Base-by-base conservation (phyloP, 768 basidiomycete species). In the Naganishia randhawae region DNA sequence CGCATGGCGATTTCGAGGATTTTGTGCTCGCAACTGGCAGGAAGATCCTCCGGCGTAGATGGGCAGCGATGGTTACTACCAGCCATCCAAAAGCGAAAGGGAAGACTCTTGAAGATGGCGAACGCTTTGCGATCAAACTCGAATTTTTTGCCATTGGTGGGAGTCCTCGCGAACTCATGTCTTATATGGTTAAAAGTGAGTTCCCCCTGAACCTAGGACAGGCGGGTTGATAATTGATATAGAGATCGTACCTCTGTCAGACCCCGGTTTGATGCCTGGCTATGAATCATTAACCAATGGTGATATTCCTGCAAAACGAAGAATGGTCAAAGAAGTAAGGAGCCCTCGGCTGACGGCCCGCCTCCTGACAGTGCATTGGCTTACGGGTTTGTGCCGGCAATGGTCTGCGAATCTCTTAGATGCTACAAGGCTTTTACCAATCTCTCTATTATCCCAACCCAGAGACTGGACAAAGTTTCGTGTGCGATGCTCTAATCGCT, bases 151-250 rank as follows among this genome's bases (percentile, higher is more conserved):
- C 82, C 63, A 84, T 86, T 35, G 86, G 87, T 11, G 87, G 86
- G 1, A 82, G 86, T 75, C 87, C 86, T 0, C 83, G 85, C 61
- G 85, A 86, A 64, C 77, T 88, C 13, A 87, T 88, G 86, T 85
- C 85, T 52, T 88, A 86, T 70, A 87, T 88, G 87, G 87, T 88
- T 52, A 86, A 85, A 76, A 88, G 87, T 87, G 69, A 71, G 83
- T 72, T 31, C 16, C 14, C 22, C 37, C 7, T 0, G 10, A 7
- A 16, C 42, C 19, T 39, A 29, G 13, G 31, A 48, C 3, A 3
- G 50, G 55, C 31, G 19, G 67, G 31, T 37, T 35, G 25, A 33
- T 31, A 19, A 25, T 50, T 33, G 19, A n/a, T n/a, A n/a, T n/a
- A 27, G 27, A n/a, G 29, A 16, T 42, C 4, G 14, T 37, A 11